Base-by-base conservation (phyloP, 2,329 filamentous ascomycete genomes). In the Drechslera avenae region DNA sequence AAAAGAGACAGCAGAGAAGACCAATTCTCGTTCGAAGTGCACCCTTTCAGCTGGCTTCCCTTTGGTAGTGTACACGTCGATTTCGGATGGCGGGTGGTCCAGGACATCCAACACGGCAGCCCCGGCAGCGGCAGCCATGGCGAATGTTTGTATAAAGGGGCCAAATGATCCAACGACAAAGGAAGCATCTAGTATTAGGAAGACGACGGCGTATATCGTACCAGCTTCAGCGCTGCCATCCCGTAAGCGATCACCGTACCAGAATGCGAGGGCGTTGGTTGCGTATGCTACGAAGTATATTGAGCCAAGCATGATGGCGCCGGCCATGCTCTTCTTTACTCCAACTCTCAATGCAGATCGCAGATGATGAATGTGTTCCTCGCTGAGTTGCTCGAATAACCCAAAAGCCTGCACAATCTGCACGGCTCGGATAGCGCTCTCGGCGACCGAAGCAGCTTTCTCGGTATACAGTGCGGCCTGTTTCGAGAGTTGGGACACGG, bases 161-260 rank as follows among this genome's bases (percentile, higher is more conserved):
- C 84, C 84, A 41, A 87, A 83, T 44, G 81, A 80, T 23, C 85
- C 83, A 18, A 88, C 76, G 28, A 87, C 79, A 40, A 88, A 82
- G 7, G 83, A 84, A 19, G 83, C 83, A 56, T 87, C 85, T 1
- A 87, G 77, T 9, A 87, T 81, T 23, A 87, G 74, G 45, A 87
- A 84, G 10, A 87, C 83, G 23, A 86, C 84, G 0, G 84, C 85
- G 58, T 86, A 87, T 13, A 85, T 76, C 1, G 79, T 81, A 28
- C 80, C 80, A 19, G 79, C 80, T 51, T 71, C 68, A 2, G 63
- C 64, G 49, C 59, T 63, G 13, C 57, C 62, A 18, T 59, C 19
- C 14, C 67, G 60, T 30, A 71, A 45, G 18, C 57, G 64, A 39
- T 71, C 60, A 8, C 77, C 77, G 17, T 78, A 70, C 66, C 73